Evolutionary conservation across 495 filamentous ascomycete species (phyloP).

Genomic region (Trichocladium uniseriatum): DNA sequence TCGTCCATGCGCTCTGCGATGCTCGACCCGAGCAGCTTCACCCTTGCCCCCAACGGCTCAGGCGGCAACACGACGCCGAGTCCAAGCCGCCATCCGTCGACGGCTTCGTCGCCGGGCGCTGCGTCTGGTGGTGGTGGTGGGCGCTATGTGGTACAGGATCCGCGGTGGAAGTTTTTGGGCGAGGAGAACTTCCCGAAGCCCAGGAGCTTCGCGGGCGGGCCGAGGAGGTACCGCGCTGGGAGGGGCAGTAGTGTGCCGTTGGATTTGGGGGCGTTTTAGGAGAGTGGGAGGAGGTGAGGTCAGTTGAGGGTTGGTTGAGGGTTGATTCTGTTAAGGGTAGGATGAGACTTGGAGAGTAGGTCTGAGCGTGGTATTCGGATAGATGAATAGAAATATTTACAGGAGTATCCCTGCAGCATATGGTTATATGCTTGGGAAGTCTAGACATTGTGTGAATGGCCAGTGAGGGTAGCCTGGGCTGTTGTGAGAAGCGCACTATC

Average conservation of each 20-base stretch:
- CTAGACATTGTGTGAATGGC: no score
- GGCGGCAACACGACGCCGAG: conserved; percentile 35
- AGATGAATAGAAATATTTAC: no score
- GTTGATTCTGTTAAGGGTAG: neutral
- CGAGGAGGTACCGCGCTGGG: conserved; percentile 77
- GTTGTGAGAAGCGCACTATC: no score
- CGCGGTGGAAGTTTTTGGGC: conserved; percentile 75
- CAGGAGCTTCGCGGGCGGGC: conserved; percentile 59
- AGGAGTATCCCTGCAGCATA: no score
- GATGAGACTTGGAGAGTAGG: neutral
- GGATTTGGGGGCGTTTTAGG: conserved; percentile 52
- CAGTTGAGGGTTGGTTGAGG: no score
- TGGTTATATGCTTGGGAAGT: no score
- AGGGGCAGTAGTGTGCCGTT: conserved; percentile 89
- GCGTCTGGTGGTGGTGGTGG: conserved; percentile 32
- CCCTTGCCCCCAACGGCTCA: conserved; percentile 50
- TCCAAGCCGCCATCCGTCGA: conserved; percentile 27
- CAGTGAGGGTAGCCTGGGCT: no score
- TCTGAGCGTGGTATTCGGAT: neutral
- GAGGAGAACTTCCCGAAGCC: conserved; percentile 80
- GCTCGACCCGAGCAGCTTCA: conserved; percentile 70
- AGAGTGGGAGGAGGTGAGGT: neutral
- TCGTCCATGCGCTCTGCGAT: conserved; percentile 41
- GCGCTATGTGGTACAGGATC: conserved; percentile 60
- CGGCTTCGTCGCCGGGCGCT: neutral